phyloP scores from a whole-genome alignment of 768 basidiomycete genomes.

The Leucosporidium creatinivorum region DNA sequence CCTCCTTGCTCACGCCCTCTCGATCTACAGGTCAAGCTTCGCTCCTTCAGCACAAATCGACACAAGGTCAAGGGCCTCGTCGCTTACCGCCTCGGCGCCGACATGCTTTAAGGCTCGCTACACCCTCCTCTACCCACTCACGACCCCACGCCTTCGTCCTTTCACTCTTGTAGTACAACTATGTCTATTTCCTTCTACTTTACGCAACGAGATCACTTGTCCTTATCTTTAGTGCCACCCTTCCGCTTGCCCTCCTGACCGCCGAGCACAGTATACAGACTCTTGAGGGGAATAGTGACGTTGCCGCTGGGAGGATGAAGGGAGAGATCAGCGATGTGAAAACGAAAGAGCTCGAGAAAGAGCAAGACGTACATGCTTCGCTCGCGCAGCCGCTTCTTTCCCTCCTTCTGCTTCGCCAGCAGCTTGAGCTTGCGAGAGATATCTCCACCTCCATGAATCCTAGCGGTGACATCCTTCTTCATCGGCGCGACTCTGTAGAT shows the following conservation, averaged over 20 bases:
- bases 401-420: conserved; percentile 69
- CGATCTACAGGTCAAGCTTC: conserved; percentile 60
- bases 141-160: no score
- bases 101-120: neutral
- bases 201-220: neutral
- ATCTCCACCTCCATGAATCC: conserved; percentile 88
- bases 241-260: conserved; percentile 36
- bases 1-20: neutral
- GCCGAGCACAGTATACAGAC: conserved; percentile 78
- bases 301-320: conserved; percentile 1
- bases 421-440: conserved; percentile 80
- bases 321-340: no score
- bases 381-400: conserved; percentile 80
- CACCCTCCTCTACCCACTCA: neutral
- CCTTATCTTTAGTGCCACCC: neutral
- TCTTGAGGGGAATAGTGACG: conserved; percentile 70
- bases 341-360: no score
- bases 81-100: conserved; percentile 52
- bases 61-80: conserved; percentile 98
- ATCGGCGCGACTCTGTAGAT: conserved; percentile 31
- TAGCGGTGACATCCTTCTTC: conserved; percentile 73
- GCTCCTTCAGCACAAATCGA: conserved; percentile 95
- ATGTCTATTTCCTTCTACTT: neutral
- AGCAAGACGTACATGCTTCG: conserved; percentile 51
- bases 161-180: neutral